A percentile compares a stretch with the other conserved stretches of the same genome.
Conservation (phyloP, 495 filamentous ascomycete species). For the Elasticomyces elasticus region DNA sequence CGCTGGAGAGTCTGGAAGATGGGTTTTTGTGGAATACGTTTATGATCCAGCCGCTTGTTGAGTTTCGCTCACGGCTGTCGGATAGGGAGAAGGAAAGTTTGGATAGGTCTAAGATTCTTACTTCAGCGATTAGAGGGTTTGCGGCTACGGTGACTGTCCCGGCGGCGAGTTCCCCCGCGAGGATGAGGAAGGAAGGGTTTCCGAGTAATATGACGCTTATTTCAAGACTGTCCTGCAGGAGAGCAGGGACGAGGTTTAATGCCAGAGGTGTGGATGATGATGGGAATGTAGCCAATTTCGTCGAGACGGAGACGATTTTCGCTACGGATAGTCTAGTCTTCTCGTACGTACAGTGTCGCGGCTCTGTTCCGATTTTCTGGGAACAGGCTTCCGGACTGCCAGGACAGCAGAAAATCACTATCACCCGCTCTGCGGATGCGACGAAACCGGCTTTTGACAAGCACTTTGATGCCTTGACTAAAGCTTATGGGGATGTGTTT, state of each 20-base stretch:
- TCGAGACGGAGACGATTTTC: constrained; percentile 59
- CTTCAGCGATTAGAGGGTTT: constrained; percentile 89
- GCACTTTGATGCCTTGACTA: constrained; percentile 74
- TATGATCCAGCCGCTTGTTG: constrained; percentile 87
- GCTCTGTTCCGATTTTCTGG: constrained; percentile 94
- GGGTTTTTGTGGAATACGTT: constrained; percentile 95
- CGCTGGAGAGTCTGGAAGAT: constrained; percentile 55
- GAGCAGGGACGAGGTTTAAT: constrained; percentile 93
- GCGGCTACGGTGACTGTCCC: constrained; percentile 75
- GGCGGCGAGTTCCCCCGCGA: constrained; percentile 45
- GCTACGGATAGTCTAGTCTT: constrained; percentile 73
- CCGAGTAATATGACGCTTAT: constrained; percentile 80
- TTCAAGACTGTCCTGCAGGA: constrained; percentile 79
- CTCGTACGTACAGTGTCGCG: constrained; percentile 86
- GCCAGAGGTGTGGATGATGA: constrained; percentile 94
- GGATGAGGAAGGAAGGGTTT: constrained; percentile 47
- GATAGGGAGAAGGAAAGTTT: constrained; percentile 60
- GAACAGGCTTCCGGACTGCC: constrained; percentile 84
- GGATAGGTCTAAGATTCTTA: constrained; percentile 78
- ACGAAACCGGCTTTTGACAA: constrained; percentile 92
- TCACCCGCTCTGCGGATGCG: constrained; percentile 81
- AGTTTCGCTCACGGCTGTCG: constrained; percentile 72
- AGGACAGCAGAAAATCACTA: constrained; percentile 85
- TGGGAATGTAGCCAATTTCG: constrained; percentile 89
- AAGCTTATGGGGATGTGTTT: constrained; percentile 80